Percentiles rank a stretch among this genome's conserved stretches.
Conservation (phyloP, 2,329 filamentous ascomycete genomes). For the Didymella pinodella region DNA sequence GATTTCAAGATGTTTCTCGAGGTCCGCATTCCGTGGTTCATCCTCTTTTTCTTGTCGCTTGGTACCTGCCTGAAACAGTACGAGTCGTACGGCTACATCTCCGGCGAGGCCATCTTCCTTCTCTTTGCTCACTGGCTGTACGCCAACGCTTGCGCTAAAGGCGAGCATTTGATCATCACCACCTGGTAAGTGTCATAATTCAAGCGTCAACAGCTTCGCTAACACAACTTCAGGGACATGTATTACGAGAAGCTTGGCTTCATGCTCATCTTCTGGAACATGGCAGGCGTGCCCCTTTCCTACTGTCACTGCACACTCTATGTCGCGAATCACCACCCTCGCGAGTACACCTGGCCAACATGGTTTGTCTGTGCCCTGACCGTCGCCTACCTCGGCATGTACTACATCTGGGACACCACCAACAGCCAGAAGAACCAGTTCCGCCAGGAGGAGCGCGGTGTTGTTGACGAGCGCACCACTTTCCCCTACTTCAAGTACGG, state of each 20-base stretch:
- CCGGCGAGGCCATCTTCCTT: slow-evolving; percentile 82
- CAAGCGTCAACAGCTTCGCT: background rate
- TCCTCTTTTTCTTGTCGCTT: slow-evolving; percentile 79
- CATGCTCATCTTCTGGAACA: slow-evolving; percentile 98
- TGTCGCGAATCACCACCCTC: slow-evolving; percentile 82
- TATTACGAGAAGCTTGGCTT: slow-evolving; percentile 97
- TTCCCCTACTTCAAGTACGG: slow-evolving; percentile 94
- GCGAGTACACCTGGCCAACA: slow-evolving; percentile 78
- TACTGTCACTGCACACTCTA: slow-evolving; percentile 96
- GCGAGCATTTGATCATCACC: slow-evolving; percentile 86
- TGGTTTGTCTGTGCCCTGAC: slow-evolving; percentile 71
- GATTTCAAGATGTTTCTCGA: slow-evolving; percentile 98
- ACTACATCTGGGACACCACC: slow-evolving; percentile 91
- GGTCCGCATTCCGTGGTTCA: slow-evolving; percentile 91
- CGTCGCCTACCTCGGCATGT: slow-evolving; percentile 77
- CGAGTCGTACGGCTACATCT: slow-evolving; percentile 84
- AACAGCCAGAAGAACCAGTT: slow-evolving; percentile 96
- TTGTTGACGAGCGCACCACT: slow-evolving; percentile 71
- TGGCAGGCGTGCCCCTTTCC: slow-evolving; percentile 86
- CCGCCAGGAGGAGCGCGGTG: slow-evolving; percentile 79
- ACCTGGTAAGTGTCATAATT: slow-evolving; percentile 67
- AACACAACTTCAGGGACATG: slow-evolving; percentile 71
- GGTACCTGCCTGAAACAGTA: slow-evolving; percentile 83
- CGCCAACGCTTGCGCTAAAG: slow-evolving; percentile 90
- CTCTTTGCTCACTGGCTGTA: slow-evolving; percentile 92